A percentile compares a stretch with the other conserved stretches of the same genome.
Conservation (phyloP, 768 basidiomycete species). For the Boletus rubropictus region DNA sequence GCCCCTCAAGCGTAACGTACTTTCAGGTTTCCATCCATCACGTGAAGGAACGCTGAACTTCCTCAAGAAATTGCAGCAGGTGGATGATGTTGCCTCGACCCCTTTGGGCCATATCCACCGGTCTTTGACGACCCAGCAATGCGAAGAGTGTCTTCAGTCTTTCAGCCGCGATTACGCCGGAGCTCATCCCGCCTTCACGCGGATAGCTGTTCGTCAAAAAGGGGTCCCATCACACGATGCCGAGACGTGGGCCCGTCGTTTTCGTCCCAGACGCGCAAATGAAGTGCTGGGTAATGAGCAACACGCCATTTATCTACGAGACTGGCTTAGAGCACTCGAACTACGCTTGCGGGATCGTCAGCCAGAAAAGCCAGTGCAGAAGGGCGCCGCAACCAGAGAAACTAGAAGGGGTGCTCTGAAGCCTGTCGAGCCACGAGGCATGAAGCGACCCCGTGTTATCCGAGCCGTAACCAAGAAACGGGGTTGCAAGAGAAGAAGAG, state of each 20-base stretch:
- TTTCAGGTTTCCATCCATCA: neutral
- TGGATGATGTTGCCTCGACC: neutral
- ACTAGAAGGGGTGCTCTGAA: conserved; percentile 24
- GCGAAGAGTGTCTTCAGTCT: conserved; percentile 14
- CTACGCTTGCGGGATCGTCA: conserved; percentile 37
- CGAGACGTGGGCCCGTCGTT: conserved; percentile 68
- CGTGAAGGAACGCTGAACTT: conserved; percentile 14
- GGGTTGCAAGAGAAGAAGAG: conserved; percentile 48
- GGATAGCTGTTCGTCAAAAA: conserved; percentile 26
- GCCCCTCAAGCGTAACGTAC: conserved; percentile 8
- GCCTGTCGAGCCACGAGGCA: conserved; percentile 30
- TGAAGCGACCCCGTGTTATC: conserved; percentile 56
- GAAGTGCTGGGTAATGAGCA: conserved; percentile 77
- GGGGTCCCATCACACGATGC: conserved; percentile 13
- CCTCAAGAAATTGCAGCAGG: conserved; percentile 8
- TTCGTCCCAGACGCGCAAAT: conserved; percentile 65
- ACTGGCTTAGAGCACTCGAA: conserved; percentile 73
- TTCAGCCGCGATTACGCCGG: conserved; percentile 18
- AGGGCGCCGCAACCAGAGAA: conserved; percentile 2
- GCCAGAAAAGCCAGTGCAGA: conserved; percentile 2
- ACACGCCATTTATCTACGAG: conserved; percentile 63
- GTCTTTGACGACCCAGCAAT: conserved; percentile 11
- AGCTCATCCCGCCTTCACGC: conserved; percentile 49
- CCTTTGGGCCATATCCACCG: neutral
- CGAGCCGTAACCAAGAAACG: conserved; percentile 45